A percentile compares a stretch with the other conserved stretches of the same genome.
These are phyloP conservation scores for Trichoderma brevicompactum DNA, from an alignment of 2,329 filamentous ascomycete species.

Conservation along the genomic window DNA sequence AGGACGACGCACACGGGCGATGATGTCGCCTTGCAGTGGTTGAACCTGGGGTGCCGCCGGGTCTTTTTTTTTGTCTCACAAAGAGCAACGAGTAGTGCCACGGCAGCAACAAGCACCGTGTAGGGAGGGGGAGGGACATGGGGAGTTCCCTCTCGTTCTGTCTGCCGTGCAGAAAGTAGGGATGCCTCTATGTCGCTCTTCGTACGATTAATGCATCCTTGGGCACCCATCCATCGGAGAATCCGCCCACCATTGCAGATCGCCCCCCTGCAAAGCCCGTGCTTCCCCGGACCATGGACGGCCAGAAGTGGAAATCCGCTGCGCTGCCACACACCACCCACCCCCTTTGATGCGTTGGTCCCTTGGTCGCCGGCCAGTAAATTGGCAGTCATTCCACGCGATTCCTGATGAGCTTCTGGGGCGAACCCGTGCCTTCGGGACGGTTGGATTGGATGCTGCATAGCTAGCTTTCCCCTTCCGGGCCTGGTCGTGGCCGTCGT, in stretches of 20 bases:
- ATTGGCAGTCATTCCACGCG: constrained; percentile 6
- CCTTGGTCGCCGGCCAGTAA: background rate
- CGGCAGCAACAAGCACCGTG: background rate
- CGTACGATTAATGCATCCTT: background rate
- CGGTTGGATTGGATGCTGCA: constrained; percentile 23
- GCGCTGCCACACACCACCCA: constrained; percentile 9
- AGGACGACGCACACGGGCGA: constrained; percentile 4
- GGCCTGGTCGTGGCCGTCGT: background rate
- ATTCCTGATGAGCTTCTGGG: background rate
- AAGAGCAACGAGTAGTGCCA: background rate
- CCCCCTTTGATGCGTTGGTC: constrained; percentile 9
- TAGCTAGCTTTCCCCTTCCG: constrained; percentile 6
- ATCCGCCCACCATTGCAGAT: constrained; percentile 18
- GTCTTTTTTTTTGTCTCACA: background rate
- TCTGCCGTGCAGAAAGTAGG: too few relatives aligned
- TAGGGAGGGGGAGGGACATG: background rate
- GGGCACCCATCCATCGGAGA: background rate
- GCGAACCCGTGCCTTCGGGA: constrained; percentile 20
- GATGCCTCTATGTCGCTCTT: background rate
- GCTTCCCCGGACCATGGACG: constrained; percentile 26
- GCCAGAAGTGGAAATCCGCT: constrained; percentile 27
- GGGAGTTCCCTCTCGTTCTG: too few relatives aligned
- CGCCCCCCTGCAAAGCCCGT: constrained; percentile 11
- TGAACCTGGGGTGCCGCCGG: constrained; percentile 4
- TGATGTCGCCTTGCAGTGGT: constrained; percentile 23